A percentile compares a stretch with the other conserved stretches of the same genome.
phyloP scores from a whole-genome alignment of 129 eudicot species.

The Daucus carota region DH1_v3.0 NC_030384.2:50126001-50126500 shows the following conservation, averaged over 20 bases:
- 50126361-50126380: no score
- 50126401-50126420: no score
- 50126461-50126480: no score
- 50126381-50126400: no score
- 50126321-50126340: no score
- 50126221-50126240: slow-evolving; percentile 83
- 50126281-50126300: background rate
- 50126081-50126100: slow-evolving; percentile 98
- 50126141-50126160: background rate
- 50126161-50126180: no score
- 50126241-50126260: slow-evolving; percentile 94
- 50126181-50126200: slow-evolving; percentile 67
- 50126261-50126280: slow-evolving; percentile 84
- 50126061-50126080: slow-evolving; percentile 63
- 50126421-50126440: no score
- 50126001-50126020: slow-evolving; percentile 96
- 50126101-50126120: background rate
- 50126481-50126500: no score
- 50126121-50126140: background rate
- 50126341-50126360: no score
- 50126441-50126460: no score
- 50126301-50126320: background rate
- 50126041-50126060: slow-evolving; percentile 86
- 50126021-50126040: slow-evolving; percentile 90
- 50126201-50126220: slow-evolving; percentile 95